Evolutionary conservation across 140 eudicot genomes (phyloP), one percentile per base, ranked within the genome.

Genomic region (Bidens hawaiensis): DNA sequence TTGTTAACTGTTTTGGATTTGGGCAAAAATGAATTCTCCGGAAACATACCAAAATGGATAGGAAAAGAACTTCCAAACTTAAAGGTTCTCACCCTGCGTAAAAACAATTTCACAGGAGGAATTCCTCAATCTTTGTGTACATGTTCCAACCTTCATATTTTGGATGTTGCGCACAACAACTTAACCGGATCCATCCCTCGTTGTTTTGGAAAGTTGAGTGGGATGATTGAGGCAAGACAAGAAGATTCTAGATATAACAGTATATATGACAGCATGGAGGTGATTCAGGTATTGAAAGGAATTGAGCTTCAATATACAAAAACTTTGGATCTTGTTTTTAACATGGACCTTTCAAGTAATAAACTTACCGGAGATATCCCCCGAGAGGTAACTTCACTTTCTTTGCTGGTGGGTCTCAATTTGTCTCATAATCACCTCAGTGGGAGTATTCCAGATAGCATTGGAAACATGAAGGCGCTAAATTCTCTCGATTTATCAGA

Each of bases 261-360:
- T n/a, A n/a, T n/a, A n/a, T n/a, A n/a, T n/a, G n/a, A n/a, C n/a
- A n/a, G n/a, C n/a, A n/a, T n/a, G n/a, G n/a, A n/a, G n/a, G n/a
- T 49, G 56, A 19, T 3, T 49, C 56, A 49, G 56, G 56, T 49
- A 27, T 19, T 49, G 8, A 49, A 49, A 22, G 17, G 56, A 3
- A 11, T 19, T 27, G 10, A 49, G 2, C 31, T 49, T 10, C 28
- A 49, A 49, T 49, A 22, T 22, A 22, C 56, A 19, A 49, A 21
- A 0, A 49, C 30, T 21, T 0, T 49, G 2, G 8, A 10, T 19
- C 22, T 49, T 2, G 56, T 49, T 49, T 49, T 49, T 22, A 49
- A 49, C 56, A 49, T 49, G 56, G 56, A 49, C 30, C 56, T 49
- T 22, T 49, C 56, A 49, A 49, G 56, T 3, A 49, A 49, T 49